Evolutionary conservation across 2,329 filamentous ascomycete genomes (phyloP).

Genomic region (Paracamarosporium sp.): DNA sequence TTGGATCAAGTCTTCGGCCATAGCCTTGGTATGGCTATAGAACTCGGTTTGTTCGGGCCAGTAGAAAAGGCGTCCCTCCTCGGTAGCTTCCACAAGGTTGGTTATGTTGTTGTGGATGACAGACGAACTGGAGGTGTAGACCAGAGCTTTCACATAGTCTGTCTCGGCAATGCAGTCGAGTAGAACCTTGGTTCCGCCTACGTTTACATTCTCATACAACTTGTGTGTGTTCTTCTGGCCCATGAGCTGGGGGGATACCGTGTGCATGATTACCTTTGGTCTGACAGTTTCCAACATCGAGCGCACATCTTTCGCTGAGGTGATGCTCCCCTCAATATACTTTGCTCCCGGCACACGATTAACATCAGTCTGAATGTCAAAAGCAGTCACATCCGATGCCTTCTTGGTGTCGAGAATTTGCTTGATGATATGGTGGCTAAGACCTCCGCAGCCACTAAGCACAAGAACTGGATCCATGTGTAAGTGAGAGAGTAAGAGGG

Average conservation of each 20-base stretch:
- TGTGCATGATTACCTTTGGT: constrained; percentile 10
- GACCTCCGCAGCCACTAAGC: constrained; percentile 19
- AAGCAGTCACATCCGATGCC: constrained; percentile 4
- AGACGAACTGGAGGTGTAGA: constrained; percentile 45
- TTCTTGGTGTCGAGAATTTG: constrained; percentile 13
- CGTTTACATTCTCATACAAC: constrained; percentile 51
- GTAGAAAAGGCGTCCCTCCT: constrained; percentile 10
- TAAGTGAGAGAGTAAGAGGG: not conserved
- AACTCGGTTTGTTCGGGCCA: constrained; percentile 9
- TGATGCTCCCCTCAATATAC: constrained; percentile 12
- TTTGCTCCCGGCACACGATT: constrained; percentile 4
- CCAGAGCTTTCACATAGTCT: constrained; percentile 53
- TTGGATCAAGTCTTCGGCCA: constrained; percentile 19
- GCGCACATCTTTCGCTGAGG: constrained; percentile 4
- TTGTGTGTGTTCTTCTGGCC: constrained; percentile 18
- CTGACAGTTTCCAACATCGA: not conserved
- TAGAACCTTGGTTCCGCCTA: constrained; percentile 53
- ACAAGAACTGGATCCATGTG: constrained; percentile 15
- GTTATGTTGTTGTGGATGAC: constrained; percentile 21
- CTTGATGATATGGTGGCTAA: constrained; percentile 22
- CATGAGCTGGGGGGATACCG: constrained; percentile 4
- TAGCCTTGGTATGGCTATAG: constrained; percentile 24
- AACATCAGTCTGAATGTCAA: constrained; percentile 1
- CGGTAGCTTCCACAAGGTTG: constrained; percentile 15
- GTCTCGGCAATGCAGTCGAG: constrained; percentile 7